These are phyloP conservation scores for Scopulariopsis brevicaulis DNA, from an alignment of 2,329 filamentous ascomycete genomes.

Conservation along the genomic window DNA sequence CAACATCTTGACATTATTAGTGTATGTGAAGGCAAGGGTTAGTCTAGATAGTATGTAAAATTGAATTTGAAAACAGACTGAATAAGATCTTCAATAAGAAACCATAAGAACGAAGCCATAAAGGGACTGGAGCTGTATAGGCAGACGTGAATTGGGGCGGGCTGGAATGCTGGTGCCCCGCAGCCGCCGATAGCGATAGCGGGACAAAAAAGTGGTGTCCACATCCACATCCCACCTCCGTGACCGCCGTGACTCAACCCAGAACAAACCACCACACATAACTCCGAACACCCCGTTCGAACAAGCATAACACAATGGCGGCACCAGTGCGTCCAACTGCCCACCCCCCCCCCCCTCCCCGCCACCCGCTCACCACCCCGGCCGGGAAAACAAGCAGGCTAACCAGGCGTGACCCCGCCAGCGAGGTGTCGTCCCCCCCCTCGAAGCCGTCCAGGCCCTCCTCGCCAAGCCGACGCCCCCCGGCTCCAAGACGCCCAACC, in stretches of 20 bases:
- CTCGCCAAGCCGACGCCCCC: conserved; percentile 18
- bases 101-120: too few relatives aligned
- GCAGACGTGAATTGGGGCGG: background rate
- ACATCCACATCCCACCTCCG: background rate
- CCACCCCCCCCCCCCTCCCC: background rate
- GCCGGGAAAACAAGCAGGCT: background rate
- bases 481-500: conserved; percentile 39
- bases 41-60: too few relatives aligned
- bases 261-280: background rate
- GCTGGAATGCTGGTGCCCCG: background rate
- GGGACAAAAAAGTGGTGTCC: background rate
- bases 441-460: conserved; percentile 32
- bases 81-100: too few relatives aligned
- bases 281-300: background rate
- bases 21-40: too few relatives aligned
- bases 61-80: too few relatives aligned
- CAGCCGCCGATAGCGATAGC: background rate
- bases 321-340: conserved; percentile 13
- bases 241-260: conserved; percentile 8
- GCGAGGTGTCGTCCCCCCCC: conserved; percentile 30
- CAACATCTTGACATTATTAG: too few relatives aligned
- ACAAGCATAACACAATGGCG: conserved; percentile 12
- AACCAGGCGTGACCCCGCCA: conserved; percentile 10
- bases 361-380: background rate
- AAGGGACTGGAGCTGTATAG: too few relatives aligned